Conservation (phyloP, 306 rosid species). For the Quercus dentata region DNA sequence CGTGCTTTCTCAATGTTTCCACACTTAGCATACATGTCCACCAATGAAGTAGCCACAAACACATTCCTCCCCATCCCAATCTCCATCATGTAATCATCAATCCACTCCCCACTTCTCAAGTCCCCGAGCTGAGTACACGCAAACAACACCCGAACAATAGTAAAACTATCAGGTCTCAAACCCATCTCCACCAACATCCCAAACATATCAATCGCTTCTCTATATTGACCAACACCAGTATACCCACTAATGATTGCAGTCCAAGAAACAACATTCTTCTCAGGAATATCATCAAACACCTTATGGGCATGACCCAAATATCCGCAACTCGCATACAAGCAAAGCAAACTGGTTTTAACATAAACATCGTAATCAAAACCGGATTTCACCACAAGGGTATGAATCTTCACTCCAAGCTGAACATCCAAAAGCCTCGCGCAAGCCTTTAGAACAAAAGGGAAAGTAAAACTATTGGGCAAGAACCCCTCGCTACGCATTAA, state of each 20-base stretch:
- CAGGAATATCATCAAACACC: not conserved
- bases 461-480: not conserved
- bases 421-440: conserved; percentile 6
- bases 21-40: conserved; percentile 30
- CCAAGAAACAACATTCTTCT: not conserved
- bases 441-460: conserved; percentile 1
- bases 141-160: not conserved
- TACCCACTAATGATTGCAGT: conserved; percentile 6
- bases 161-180: not conserved
- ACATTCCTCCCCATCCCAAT: conserved; percentile 21
- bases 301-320: not conserved
- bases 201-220: conserved; percentile 1
- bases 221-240: not conserved
- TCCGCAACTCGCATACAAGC: not conserved
- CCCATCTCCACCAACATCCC: not conserved
- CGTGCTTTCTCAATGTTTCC: conserved; percentile 16
- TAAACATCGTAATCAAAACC: not conserved
- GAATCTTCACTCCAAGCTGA: not conserved
- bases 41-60: conserved; percentile 27
- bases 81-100: conserved; percentile 15
- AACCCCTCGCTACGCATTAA: not conserved
- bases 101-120: conserved; percentile 20
- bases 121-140: conserved; percentile 17
- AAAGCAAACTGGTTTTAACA: conserved; percentile 1
- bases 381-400: not conserved